These are phyloP conservation scores for Euphorbia peplus DNA, from an alignment of 345 rosid species.

Conservation along the genomic window DNA sequence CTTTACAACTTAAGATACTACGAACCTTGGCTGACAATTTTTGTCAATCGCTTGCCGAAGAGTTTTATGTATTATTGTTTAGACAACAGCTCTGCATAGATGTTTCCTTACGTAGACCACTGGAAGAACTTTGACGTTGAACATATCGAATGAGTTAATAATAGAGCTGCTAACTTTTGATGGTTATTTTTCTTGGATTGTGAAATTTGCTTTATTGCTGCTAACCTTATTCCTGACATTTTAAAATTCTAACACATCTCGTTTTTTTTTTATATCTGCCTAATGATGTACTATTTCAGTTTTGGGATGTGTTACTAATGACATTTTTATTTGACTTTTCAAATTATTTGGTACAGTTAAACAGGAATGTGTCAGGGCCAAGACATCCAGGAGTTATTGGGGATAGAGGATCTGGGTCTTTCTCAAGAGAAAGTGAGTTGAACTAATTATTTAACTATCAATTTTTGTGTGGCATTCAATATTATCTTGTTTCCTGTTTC, in stretches of 20 bases:
- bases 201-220: neutral
- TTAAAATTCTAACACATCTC: neutral
- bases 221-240: neutral
- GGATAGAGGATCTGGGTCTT: constrained; percentile 89
- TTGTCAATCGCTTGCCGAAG: neutral
- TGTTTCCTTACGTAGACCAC: neutral
- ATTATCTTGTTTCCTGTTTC: neutral
- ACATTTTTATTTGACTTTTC: neutral
- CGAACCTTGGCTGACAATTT: neutral
- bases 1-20: neutral
- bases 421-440: constrained; percentile 97
- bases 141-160: neutral
- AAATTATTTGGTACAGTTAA: constrained; percentile 51
- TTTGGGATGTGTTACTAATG: neutral
- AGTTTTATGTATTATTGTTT: neutral
- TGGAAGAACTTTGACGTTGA: neutral
- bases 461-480: neutral
- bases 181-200: constrained; percentile 1
- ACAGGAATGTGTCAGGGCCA: constrained; percentile 91
- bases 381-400: constrained; percentile 92
- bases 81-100: neutral
- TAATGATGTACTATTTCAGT: neutral
- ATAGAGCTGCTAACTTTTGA: too few species aligned
- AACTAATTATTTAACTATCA: neutral
- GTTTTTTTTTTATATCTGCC: neutral